Conservation (phyloP, 2,329 filamentous ascomycete genomes). For the Rhinocladiella similis region DNA sequence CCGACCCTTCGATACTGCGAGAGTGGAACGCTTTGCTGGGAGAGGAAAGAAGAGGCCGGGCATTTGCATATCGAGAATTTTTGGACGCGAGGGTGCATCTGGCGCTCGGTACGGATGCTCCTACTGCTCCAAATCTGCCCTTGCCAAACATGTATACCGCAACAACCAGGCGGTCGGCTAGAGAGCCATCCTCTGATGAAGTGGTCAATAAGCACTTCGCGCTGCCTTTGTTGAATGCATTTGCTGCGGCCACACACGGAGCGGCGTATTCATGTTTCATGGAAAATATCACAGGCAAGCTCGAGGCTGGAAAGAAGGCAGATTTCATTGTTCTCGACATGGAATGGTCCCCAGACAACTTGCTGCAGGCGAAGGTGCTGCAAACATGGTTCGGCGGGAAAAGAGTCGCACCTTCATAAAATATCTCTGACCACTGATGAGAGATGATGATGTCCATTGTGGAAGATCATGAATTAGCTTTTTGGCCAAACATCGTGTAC, state of each 20-base stretch:
- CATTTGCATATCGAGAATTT: slow-evolving; percentile 54
- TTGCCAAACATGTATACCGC: slow-evolving; percentile 52
- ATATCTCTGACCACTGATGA: not conserved
- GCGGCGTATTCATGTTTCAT: slow-evolving; percentile 49
- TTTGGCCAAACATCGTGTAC: not conserved
- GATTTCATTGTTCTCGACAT: slow-evolving; percentile 43
- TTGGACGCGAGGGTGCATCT: slow-evolving; percentile 46
- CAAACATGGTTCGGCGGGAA: slow-evolving; percentile 49
- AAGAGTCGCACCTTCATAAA: slow-evolving; percentile 32
- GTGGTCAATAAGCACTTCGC: slow-evolving; percentile 47
- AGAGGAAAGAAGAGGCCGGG: slow-evolving; percentile 45
- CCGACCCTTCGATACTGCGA: slow-evolving; percentile 46
- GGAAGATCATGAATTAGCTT: too few species aligned
- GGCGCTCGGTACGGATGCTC: slow-evolving; percentile 51
- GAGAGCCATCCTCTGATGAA: slow-evolving; percentile 39
- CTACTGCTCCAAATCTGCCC: slow-evolving; percentile 48
- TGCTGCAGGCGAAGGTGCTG: slow-evolving; percentile 42
- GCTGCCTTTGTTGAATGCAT: slow-evolving; percentile 43
- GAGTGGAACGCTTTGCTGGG: slow-evolving; percentile 51
- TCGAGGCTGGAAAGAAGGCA: slow-evolving; percentile 45
- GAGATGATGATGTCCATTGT: not conserved
- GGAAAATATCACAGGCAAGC: slow-evolving; percentile 38
- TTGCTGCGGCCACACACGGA: slow-evolving; percentile 46
- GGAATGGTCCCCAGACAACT: slow-evolving; percentile 41
- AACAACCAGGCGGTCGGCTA: slow-evolving; percentile 48